Percentiles rank a stretch among this genome's conserved stretches.
phyloP scores from a whole-genome alignment of 1,284 basidiomycete species.

The Moesziomyces parantarcticus region DNA sequence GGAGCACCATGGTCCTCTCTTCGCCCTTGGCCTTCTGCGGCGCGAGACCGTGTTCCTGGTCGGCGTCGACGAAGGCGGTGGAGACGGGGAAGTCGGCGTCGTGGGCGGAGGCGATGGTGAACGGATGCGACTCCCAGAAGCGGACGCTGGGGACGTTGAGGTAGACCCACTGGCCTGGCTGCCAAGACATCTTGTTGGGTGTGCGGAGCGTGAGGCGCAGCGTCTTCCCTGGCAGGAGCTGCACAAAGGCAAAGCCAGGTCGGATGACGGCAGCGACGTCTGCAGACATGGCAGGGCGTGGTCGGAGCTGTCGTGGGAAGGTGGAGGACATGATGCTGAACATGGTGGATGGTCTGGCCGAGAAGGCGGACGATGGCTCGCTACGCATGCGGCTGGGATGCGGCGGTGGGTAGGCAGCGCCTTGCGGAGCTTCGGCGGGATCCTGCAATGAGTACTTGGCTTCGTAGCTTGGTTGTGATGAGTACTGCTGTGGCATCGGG shows the following conservation, averaged over 20 bases:
- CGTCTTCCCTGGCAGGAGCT: constrained; percentile 81
- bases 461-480: constrained; percentile 7
- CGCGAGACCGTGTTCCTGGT: constrained; percentile 36
- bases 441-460: constrained; percentile 31
- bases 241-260: constrained; percentile 79
- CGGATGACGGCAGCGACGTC: constrained; percentile 60
- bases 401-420: constrained; percentile 8
- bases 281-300: constrained; percentile 56
- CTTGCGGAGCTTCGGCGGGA: constrained; percentile 7
- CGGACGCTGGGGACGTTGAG: constrained; percentile 79
- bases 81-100: constrained; percentile 68
- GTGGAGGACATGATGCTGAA: constrained; percentile 25
- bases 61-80: constrained; percentile 48
- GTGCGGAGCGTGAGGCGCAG: constrained; percentile 79
- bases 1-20: constrained; percentile 75
- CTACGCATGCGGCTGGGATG: constrained; percentile 10
- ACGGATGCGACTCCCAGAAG: constrained; percentile 80
- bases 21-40: constrained; percentile 67
- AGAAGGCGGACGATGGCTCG: constrained; percentile 18
- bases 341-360: constrained; percentile 34
- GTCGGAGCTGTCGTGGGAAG: constrained; percentile 23
- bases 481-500: constrained; percentile 25
- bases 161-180: constrained; percentile 82
- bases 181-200: constrained; percentile 72
- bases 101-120: constrained; percentile 80